Evolutionary conservation across 2,329 filamentous ascomycete species (phyloP).

Genomic region (Scedosporium minutisporum): DNA sequence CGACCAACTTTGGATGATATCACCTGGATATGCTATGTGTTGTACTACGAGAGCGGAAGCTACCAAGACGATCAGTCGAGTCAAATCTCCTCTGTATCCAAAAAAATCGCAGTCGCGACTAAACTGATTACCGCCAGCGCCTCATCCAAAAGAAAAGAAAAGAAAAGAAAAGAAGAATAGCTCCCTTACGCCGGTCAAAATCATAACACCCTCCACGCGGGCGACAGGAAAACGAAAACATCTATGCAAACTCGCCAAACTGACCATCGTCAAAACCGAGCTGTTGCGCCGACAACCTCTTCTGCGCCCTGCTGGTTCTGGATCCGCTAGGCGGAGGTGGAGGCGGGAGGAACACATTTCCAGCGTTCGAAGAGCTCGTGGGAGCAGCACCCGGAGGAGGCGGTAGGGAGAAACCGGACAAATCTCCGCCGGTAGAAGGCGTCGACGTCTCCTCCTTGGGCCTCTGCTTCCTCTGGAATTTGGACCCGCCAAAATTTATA

Average conservation of each 20-base stretch:
- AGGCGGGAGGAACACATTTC: constrained; percentile 48
- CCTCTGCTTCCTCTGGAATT: constrained; percentile 21
- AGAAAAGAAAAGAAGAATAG: neutral
- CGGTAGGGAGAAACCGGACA: constrained; percentile 60
- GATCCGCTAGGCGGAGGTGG: constrained; percentile 55
- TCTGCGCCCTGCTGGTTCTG: constrained; percentile 42
- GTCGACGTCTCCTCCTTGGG: constrained; percentile 8
- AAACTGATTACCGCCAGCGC: neutral
- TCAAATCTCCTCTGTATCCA: too few relatives aligned
- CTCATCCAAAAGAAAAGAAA: neutral
- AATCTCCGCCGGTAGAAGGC: constrained; percentile 16
- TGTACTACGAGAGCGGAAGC: neutral
- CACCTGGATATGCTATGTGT: neutral
- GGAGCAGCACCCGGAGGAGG: constrained; percentile 49
- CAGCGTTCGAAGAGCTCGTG: constrained; percentile 15
- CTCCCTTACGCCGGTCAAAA: too few relatives aligned
- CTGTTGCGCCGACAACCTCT: constrained; percentile 47
- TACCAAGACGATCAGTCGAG: too few relatives aligned
- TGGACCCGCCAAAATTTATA: constrained; percentile 40
- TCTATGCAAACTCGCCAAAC: constrained; percentile 68
- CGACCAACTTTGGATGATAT: neutral
- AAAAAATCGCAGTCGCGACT: too few relatives aligned
- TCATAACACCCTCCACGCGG: neutral
- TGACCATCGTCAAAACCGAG: constrained; percentile 80
- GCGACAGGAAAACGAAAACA: neutral